Evolutionary conservation across 208 protist species (phyloP).

Genomic region (Leishmania guyanensis): DNA sequence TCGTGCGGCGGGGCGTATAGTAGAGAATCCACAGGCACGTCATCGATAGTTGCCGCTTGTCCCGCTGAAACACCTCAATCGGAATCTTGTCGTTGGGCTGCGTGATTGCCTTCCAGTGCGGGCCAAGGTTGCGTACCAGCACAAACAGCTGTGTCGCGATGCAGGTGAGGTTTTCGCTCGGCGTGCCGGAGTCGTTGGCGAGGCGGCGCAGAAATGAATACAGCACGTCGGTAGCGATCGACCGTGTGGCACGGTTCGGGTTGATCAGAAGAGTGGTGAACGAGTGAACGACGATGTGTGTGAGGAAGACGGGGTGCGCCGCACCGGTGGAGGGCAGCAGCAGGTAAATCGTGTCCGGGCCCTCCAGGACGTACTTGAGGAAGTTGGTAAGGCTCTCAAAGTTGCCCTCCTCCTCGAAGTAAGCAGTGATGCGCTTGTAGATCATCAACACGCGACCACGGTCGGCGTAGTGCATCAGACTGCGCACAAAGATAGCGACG

Average conservation of each 20-base stretch:
- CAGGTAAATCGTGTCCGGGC: constrained; percentile 55
- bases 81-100: constrained; percentile 59
- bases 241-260: constrained; percentile 49
- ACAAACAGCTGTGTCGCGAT: constrained; percentile 81
- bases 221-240: constrained; percentile 46
- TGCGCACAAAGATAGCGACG: constrained; percentile 76
- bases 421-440: constrained; percentile 45
- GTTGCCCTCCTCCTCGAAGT: constrained; percentile 68
- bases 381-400: constrained; percentile 65
- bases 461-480: constrained; percentile 73
- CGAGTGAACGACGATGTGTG: constrained; percentile 57
- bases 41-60: constrained; percentile 70
- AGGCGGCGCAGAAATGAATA: constrained; percentile 74
- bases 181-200: constrained; percentile 60
- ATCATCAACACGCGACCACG: constrained; percentile 70
- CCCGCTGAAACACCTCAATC: constrained; percentile 33
- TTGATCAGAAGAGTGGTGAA: constrained; percentile 68
- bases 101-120: constrained; percentile 68
- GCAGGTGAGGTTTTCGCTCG: constrained; percentile 51
- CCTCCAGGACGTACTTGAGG: constrained; percentile 73
- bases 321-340: constrained; percentile 60
- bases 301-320: constrained; percentile 65
- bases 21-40: constrained; percentile 81
- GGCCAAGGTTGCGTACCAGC: constrained; percentile 49
- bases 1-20: constrained; percentile 55